Percentiles rank a stretch among this genome's conserved stretches.
Evolutionary conservation across 768 basidiomycete genomes (phyloP).

Genomic region (Neoboletus magnificus): DNA sequence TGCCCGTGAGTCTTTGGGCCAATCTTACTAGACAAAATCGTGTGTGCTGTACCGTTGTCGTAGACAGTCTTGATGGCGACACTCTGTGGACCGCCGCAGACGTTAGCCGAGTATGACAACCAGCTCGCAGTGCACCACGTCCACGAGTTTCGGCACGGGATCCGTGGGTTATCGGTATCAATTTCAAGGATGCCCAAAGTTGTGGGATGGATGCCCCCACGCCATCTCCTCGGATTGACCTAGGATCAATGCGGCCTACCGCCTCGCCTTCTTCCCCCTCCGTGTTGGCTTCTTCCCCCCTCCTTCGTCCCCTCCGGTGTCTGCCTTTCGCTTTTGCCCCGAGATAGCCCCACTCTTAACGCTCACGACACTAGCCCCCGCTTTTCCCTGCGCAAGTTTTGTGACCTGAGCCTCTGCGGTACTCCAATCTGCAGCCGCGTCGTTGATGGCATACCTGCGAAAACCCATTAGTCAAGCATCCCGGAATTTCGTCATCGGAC

Average conservation of each 20-base stretch:
- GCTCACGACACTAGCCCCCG: conserved; percentile 71
- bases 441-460: conserved; percentile 71
- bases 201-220: not conserved
- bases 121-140: too few species aligned
- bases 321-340: conserved; percentile 60
- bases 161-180: not conserved
- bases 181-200: not conserved
- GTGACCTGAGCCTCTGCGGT: conserved; percentile 71
- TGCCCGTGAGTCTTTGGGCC: not conserved
- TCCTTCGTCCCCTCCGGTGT: conserved; percentile 30
- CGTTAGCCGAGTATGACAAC: not conserved
- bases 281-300: conserved; percentile 49
- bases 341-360: conserved; percentile 47
- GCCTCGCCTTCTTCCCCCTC: conserved; percentile 41
- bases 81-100: not conserved
- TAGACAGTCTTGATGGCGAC: too few species aligned
- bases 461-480: not conserved
- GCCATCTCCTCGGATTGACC: conserved; percentile 1
- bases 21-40: not conserved
- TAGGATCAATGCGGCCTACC: conserved; percentile 11
- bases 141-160: too few species aligned
- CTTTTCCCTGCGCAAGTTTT: conserved; percentile 40
- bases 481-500: not conserved
- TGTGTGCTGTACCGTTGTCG: not conserved
- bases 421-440: conserved; percentile 67